Conservation (phyloP, 805 yeast species). For the Brettanomyces nanus region DNA sequence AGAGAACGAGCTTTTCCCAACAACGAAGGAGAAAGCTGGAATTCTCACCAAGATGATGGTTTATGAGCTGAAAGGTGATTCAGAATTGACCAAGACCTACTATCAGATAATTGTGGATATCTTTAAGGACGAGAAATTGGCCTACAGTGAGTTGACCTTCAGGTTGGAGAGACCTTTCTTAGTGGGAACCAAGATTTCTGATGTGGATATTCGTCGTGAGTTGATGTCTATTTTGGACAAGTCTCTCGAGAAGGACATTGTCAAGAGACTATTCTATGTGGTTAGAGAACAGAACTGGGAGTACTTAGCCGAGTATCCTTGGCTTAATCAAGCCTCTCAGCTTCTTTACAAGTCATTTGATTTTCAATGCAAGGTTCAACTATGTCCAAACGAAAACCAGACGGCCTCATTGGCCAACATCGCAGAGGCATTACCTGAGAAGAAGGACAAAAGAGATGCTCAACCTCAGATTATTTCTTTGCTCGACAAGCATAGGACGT, state of each 20-base stretch:
- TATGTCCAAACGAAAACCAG: constrained; percentile 41
- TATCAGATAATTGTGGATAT: constrained; percentile 82
- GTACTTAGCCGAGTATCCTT: constrained; percentile 80
- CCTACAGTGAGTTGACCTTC: constrained; percentile 82
- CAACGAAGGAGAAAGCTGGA: constrained; percentile 93
- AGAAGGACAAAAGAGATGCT: constrained; percentile 8
- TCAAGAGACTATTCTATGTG: constrained; percentile 75
- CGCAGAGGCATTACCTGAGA: constrained; percentile 24
- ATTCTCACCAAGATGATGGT: constrained; percentile 88
- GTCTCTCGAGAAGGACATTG: constrained; percentile 70
- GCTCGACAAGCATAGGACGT: constrained; percentile 17
- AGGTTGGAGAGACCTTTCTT: constrained; percentile 95
- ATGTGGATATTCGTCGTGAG: constrained; percentile 62
- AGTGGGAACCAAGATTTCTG: constrained; percentile 83
- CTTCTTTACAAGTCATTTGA: constrained; percentile 74
- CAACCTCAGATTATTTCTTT: constrained; percentile 12
- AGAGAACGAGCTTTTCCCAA: constrained; percentile 78
- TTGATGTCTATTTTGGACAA: constrained; percentile 73
- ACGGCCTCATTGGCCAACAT: constrained; percentile 46
- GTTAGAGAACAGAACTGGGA: constrained; percentile 98
- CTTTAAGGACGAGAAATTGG: constrained; percentile 69
- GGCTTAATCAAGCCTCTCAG: constrained; percentile 92
- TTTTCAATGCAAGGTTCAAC: constrained; percentile 34
- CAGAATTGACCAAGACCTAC: constrained; percentile 65
- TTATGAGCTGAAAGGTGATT: constrained; percentile 82